These are phyloP conservation scores for Penicillium riverlandense DNA, from an alignment of 495 filamentous ascomycete genomes.

Conservation along the genomic window DNA sequence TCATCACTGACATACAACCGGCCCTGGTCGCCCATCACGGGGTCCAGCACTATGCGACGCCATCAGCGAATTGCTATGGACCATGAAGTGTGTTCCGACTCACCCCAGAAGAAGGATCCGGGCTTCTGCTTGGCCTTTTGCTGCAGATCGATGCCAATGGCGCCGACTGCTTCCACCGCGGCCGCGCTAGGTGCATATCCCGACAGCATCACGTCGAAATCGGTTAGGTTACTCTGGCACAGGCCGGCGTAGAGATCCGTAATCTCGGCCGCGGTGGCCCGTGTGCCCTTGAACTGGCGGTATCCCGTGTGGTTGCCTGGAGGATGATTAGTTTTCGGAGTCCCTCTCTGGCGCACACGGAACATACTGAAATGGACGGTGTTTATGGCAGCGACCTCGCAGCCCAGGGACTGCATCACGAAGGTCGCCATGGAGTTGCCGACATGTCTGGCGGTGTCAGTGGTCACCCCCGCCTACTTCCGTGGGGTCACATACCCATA, in stretches of 20 bases:
- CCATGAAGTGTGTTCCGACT: conserved; percentile 5
- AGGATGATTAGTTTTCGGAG: conserved; percentile 1
- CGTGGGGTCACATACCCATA: conserved; percentile 54
- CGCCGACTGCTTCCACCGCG: conserved; percentile 74
- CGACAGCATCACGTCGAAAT: conserved; percentile 88
- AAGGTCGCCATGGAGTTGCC: conserved; percentile 94
- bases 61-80: background rate
- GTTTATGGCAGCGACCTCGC: conserved; percentile 87
- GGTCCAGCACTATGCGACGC: conserved; percentile 64
- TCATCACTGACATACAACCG: conserved; percentile 83
- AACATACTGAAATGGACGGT: conserved; percentile 87
- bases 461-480: background rate
- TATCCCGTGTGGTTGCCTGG: conserved; percentile 93
- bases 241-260: conserved; percentile 78
- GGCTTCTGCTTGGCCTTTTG: conserved; percentile 53
- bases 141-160: conserved; percentile 74
- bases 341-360: too few relatives aligned
- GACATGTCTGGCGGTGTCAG: conserved; percentile 63
- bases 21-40: conserved; percentile 96
- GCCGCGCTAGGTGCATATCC: conserved; percentile 86
- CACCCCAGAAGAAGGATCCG: conserved; percentile 86
- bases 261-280: conserved; percentile 74
- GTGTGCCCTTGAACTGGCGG: conserved; percentile 73
- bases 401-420: conserved; percentile 85
- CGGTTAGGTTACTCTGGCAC: conserved; percentile 68